A percentile compares a stretch with the other conserved stretches of the same genome.
Conservation (phyloP, 257 asterid genomes). For the Asclepias syriaca region DNA sequence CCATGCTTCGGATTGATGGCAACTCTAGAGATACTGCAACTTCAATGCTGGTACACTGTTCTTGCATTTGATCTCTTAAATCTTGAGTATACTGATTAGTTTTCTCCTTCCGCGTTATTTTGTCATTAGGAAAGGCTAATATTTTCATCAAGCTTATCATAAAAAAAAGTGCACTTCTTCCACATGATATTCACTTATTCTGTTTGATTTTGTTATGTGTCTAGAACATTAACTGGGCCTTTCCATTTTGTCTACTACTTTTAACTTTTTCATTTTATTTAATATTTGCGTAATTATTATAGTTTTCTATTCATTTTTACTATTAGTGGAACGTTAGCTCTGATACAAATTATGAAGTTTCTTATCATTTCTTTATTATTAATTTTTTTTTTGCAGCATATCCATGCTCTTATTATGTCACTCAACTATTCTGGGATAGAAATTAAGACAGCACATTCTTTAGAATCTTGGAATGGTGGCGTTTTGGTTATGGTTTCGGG, state of each 20-base stretch:
- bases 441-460: constrained; percentile 83
- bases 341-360: background rate
- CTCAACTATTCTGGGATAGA: constrained; percentile 70
- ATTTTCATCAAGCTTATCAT: background rate
- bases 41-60: constrained; percentile 65
- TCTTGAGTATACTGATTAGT: background rate
- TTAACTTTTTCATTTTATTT: too few species aligned
- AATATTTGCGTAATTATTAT: too few species aligned
- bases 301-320: background rate
- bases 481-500: constrained; percentile 95
- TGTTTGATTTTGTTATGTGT: background rate
- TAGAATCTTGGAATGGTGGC: constrained; percentile 92
- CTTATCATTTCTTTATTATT: constrained; percentile 10
- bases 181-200: too few species aligned
- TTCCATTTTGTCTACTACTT: too few species aligned
- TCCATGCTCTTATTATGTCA: constrained; percentile 75
- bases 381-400: constrained; percentile 61
- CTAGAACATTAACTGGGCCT: background rate
- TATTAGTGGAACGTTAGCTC: background rate
- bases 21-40: constrained; percentile 68
- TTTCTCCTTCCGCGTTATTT: background rate
- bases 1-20: constrained; percentile 87
- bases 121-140: background rate
- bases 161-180: background rate
- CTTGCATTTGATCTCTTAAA: background rate